Conservation (phyloP, 495 filamentous ascomycete genomes). For the Penicillium riverlandense region DNA sequence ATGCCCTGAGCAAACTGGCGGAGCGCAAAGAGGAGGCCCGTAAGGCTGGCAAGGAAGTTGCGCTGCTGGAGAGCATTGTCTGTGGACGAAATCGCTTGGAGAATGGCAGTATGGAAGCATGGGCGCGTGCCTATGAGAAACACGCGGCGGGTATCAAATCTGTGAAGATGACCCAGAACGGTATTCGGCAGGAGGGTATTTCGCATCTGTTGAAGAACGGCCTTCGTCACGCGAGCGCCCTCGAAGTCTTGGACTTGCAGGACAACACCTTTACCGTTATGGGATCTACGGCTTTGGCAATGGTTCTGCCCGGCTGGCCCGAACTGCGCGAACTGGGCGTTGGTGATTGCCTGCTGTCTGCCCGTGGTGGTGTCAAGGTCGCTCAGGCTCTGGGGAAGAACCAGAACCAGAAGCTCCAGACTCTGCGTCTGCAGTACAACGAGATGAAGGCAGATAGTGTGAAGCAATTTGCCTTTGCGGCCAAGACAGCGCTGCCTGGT, state of each 20-base stretch:
- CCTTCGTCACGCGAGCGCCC: conserved; percentile 53
- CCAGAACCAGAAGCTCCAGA: conserved; percentile 68
- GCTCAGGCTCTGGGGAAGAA: conserved; percentile 66
- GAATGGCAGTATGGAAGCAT: conserved; percentile 91
- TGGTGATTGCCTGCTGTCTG: conserved; percentile 76
- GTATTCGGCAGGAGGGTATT: conserved; percentile 91
- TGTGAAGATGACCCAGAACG: conserved; percentile 98
- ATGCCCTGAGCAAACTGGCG: conserved; percentile 68
- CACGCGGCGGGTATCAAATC: conserved; percentile 67
- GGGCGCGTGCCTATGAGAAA: conserved; percentile 77
- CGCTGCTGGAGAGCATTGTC: conserved; percentile 84
- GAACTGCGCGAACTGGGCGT: conserved; percentile 77
- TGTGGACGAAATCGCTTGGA: conserved; percentile 94
- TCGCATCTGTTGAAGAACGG: conserved; percentile 68
- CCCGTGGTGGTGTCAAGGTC: conserved; percentile 70
- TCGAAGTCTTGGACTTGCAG: conserved; percentile 81
- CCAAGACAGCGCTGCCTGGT: conserved; percentile 55
- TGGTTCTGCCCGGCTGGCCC: conserved; percentile 66
- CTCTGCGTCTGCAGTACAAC: conserved; percentile 85
- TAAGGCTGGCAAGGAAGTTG: conserved; percentile 59
- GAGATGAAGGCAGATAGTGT: conserved; percentile 75
- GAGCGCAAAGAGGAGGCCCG: conserved; percentile 73
- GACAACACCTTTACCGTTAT: conserved; percentile 91
- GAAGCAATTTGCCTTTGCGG: conserved; percentile 57
- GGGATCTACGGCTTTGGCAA: conserved; percentile 72